These are phyloP conservation scores for Echium plantagineum DNA, from an alignment of 257 asterid species.

Conservation along the genomic window DNA sequence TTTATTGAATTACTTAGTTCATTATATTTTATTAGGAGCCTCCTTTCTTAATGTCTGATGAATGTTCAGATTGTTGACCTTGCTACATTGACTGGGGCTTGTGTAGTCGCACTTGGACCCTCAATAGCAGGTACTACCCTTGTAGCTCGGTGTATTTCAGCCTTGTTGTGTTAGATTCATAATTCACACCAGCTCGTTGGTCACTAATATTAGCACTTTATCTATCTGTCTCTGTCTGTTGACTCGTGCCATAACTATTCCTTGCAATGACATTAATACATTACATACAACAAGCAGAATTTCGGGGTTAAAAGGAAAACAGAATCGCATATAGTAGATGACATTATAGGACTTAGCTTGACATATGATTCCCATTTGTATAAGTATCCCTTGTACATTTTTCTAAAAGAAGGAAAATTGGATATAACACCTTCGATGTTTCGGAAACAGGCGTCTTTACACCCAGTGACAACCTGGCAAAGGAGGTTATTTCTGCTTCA, in stretches of 20 bases:
- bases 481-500: conserved; percentile 71
- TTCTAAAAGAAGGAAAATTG: background rate
- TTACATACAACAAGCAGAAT: too few species aligned
- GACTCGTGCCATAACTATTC: too few species aligned
- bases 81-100: conserved; percentile 92
- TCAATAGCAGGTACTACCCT: conserved; percentile 62
- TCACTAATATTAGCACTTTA: too few species aligned
- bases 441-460: conserved; percentile 63
- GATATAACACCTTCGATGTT: background rate
- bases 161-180: too few species aligned
- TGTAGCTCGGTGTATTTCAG: too few species aligned
- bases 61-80: conserved; percentile 69
- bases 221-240: too few species aligned
- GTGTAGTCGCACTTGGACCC: conserved; percentile 83
- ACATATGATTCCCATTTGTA: background rate
- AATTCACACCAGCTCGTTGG: too few species aligned
- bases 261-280: too few species aligned
- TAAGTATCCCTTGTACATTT: background rate
- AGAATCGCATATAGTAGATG: too few species aligned
- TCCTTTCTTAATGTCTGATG: conserved; percentile 7
- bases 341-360: background rate
- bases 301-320: too few species aligned
- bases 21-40: background rate
- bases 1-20: background rate
- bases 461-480: conserved; percentile 74